Percentiles rank a stretch among this genome's conserved stretches.
Conservation (phyloP, 2,329 filamentous ascomycete species). For the Fulvia fulva region DNA sequence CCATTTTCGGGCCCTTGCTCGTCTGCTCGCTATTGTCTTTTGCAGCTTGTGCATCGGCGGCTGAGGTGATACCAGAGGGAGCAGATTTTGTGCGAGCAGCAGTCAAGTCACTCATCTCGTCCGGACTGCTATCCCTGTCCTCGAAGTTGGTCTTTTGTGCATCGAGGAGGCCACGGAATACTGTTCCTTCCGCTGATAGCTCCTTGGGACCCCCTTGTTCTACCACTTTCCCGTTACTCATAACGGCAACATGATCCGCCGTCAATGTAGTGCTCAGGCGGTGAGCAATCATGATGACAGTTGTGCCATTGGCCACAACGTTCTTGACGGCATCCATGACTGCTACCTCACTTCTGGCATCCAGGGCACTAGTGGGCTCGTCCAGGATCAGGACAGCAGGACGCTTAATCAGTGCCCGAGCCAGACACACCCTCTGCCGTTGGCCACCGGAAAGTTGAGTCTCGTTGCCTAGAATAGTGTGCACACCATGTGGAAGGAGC, state of each 20-base stretch:
- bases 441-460: constrained; percentile 46
- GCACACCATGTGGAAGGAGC: constrained; percentile 42
- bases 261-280: constrained; percentile 73
- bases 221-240: constrained; percentile 62
- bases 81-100: constrained; percentile 7
- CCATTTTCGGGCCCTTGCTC: constrained; percentile 2
- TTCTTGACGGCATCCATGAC: constrained; percentile 43
- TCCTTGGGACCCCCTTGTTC: constrained; percentile 60
- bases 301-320: constrained; percentile 49
- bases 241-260: constrained; percentile 73
- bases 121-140: not conserved
- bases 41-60: not conserved
- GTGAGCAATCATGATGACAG: constrained; percentile 70
- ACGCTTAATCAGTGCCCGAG: constrained; percentile 43
- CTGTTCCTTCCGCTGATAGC: constrained; percentile 40
- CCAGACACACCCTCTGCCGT: constrained; percentile 45
- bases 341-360: constrained; percentile 41
- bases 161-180: constrained; percentile 29
- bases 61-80: not conserved
- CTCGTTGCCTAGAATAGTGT: constrained; percentile 43
- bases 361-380: constrained; percentile 45
- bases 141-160: constrained; percentile 24
- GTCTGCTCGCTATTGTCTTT: not conserved
- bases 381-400: constrained; percentile 46
- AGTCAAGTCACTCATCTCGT: constrained; percentile 1